A percentile compares a stretch with the other conserved stretches of the same genome.
phyloP scores from a whole-genome alignment of 2,329 filamentous ascomycete species.

The Aspergillus thermomutatus region DNA sequence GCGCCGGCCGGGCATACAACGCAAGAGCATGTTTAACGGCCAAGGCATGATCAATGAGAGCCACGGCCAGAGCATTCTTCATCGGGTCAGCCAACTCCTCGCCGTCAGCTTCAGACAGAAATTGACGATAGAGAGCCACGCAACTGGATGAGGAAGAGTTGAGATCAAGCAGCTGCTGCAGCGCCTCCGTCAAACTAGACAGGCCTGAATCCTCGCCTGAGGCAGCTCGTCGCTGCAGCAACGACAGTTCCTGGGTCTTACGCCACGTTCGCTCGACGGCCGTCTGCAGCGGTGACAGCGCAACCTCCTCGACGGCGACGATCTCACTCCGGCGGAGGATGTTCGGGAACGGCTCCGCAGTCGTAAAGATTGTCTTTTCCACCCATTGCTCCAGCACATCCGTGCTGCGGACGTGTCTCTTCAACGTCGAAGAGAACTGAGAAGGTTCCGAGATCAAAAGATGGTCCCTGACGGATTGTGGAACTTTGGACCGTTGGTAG shows the following conservation, averaged over 20 bases:
- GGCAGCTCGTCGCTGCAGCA: slow-evolving; percentile 69
- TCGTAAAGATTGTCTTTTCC: slow-evolving; percentile 81
- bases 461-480: slow-evolving; percentile 81
- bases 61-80: slow-evolving; percentile 77
- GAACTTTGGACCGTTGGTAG: slow-evolving; percentile 82
- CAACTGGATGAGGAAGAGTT: slow-evolving; percentile 71
- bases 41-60: slow-evolving; percentile 83
- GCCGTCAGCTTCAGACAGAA: slow-evolving; percentile 57
- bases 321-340: slow-evolving; percentile 87
- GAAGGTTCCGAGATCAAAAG: slow-evolving; percentile 74
- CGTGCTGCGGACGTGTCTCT: slow-evolving; percentile 65
- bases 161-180: slow-evolving; percentile 74
- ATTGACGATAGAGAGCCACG: slow-evolving; percentile 70
- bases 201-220: slow-evolving; percentile 70
- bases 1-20: slow-evolving; percentile 60
- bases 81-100: slow-evolving; percentile 52
- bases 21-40: slow-evolving; percentile 78
- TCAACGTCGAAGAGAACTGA: slow-evolving; percentile 72
- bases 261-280: slow-evolving; percentile 84
- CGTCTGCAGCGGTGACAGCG: slow-evolving; percentile 74
- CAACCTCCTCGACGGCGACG: slow-evolving; percentile 62
- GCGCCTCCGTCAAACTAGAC: slow-evolving; percentile 67
- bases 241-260: slow-evolving; percentile 80
- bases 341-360: slow-evolving; percentile 83
- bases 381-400: slow-evolving; percentile 68